Evolutionary conservation across 805 yeast genomes (phyloP), one percentile per base, ranked within the genome.

Genomic region (Aciculoconidium aculeatum): DNA sequence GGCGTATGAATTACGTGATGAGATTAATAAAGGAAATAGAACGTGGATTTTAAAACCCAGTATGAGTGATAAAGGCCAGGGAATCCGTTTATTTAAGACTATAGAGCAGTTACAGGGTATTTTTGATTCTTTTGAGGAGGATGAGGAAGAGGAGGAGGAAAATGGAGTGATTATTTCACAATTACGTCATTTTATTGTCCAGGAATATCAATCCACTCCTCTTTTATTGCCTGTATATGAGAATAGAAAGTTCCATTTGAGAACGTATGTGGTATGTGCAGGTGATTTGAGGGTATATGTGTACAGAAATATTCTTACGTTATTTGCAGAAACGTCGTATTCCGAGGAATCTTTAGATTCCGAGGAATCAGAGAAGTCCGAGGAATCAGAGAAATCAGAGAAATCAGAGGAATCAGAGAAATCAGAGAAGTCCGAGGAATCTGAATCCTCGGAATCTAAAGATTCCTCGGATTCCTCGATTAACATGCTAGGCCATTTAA

Each of bases 51-150:
- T 92, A 51, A 92, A 92, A 51, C 98, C 98, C 10, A 78, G 95
- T 40, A 87, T 92, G 96, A 82, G 94, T 47, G 98, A 92, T 50
- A 80, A 90, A 50, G 98, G 95, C 7, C 96, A 92, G 51, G 98
- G 98, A 0, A 90, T 92, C 28, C 62, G 95, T 21, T 56, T 92
- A 0, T 92, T 92, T 60, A 68, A 67, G 31, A 77, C 87, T 0
- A 65, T 85, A 19, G 84, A 77, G 6, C 92, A 87, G 45, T 61
- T 92, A 28, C 96, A 88, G 53, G 69, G 56, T 3, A 78, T 90
- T 4, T 90, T 92, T 53, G 83, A 92, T 44, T 75, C 80, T 3
- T 87, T 86, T 53, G 96, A 88, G 43, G 90, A 78, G 39, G 84
- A 73, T 25, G 84, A 73, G 11, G 78, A 68, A 2, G 79, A 70